Evolutionary conservation across 2,329 filamentous ascomycete species (phyloP), one percentile per base, ranked within the genome.

Genomic region (Phoma sp.): DNA sequence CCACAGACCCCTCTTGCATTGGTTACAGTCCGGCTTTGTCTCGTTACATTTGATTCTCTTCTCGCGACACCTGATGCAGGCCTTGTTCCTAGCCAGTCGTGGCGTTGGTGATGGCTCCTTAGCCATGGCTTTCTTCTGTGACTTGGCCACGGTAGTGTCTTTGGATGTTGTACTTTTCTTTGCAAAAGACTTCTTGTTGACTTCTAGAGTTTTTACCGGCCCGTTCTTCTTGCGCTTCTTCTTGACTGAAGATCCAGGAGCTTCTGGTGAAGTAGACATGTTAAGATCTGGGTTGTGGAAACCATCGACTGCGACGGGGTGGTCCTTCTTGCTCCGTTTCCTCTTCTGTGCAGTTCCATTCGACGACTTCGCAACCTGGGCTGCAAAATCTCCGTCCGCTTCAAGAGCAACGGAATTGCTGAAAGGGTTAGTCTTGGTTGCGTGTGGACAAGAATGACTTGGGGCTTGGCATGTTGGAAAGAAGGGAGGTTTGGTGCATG

Each of bases 21-120:
- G 67, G 38, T 69, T 67, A 57, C 71, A 73, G n/a, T 46, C 55
- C 4, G 70, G 69, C 33, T 65, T 69, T 10, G 57, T 63, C 53
- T 68, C 61, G 32, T 73, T 63, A 44, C 70, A 74, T 41, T 70
- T 71, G 55, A 73, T 69, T 22, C 67, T 68, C 51, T 68, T 70
- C 45, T 72, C 65, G 22, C 62, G 51, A 37, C 63, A 68, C 21
- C 58, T 51, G 31, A 65, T 56, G 41, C 64, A 67, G 13, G 61
- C 57, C 29, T 64, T 64, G 38, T 57, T 63, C 31, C 33, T 65
- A 7, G 55, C 40, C 10, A 57, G 51, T 37, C 62, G 57, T 15
- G 55, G 48, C 10, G 55, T 51, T 15, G 40, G 37, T 9, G 51
- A 45, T 10, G 52, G 25, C 10, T 60, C 57, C 21, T 9, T 32